Evolutionary conservation across 352 stramenopile species (phyloP).

Genomic region (Phytophthora chlamydospora): DNA sequence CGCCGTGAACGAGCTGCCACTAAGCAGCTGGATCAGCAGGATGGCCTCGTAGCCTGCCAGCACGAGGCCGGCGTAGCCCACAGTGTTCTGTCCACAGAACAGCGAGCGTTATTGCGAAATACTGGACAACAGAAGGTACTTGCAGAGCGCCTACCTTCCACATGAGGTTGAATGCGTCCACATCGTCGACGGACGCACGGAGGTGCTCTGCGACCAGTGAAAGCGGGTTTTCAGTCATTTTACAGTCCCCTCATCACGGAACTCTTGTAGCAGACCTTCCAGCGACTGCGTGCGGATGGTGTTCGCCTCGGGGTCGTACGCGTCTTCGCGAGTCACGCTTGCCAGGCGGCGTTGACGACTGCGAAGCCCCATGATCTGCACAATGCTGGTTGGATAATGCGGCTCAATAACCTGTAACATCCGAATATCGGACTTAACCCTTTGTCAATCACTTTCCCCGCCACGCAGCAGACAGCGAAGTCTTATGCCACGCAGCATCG

Average conservation of each 20-base stretch:
- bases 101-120: background rate
- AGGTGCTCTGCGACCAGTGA: constrained; percentile 45
- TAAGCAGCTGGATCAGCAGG: constrained; percentile 45
- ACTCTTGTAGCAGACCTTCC: constrained; percentile 21
- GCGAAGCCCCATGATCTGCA: constrained; percentile 48
- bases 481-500: constrained; percentile 5
- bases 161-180: constrained; percentile 52
- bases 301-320: constrained; percentile 50
- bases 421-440: background rate
- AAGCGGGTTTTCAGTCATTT: background rate
- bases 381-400: constrained; percentile 2
- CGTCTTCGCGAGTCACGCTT: constrained; percentile 39
- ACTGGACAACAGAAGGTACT: too few relatives aligned
- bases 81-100: constrained; percentile 29
- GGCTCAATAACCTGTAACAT: background rate
- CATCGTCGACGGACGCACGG: constrained; percentile 46
- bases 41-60: constrained; percentile 49
- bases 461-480: too few relatives aligned
- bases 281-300: constrained; percentile 43
- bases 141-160: constrained; percentile 42
- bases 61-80: constrained; percentile 47
- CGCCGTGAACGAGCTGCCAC: constrained; percentile 1
- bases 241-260: background rate
- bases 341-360: constrained; percentile 52
- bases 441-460: background rate